Evolutionary conservation across 2,329 filamentous ascomycete genomes (phyloP).

Genomic region (Fusarium coicis): DNA sequence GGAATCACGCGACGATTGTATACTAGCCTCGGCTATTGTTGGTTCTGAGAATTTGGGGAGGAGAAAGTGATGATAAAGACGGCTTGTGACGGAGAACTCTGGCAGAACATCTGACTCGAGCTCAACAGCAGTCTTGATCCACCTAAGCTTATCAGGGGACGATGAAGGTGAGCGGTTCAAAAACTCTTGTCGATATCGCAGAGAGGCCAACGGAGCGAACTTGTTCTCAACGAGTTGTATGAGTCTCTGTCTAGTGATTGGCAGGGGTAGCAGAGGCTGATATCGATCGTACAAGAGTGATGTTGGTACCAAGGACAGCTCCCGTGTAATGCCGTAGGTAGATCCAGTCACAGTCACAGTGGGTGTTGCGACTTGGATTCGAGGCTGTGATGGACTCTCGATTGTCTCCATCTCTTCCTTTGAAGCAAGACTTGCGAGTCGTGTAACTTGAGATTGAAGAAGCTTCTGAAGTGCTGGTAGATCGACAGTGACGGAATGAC

Average conservation of each 20-base stretch:
- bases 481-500: conserved; percentile 51
- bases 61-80: conserved; percentile 49
- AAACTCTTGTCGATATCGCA: conserved; percentile 55
- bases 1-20: conserved; percentile 40
- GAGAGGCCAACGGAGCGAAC: conserved; percentile 51
- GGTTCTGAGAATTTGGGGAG: conserved; percentile 46
- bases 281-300: conserved; percentile 52
- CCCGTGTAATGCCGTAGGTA: conserved; percentile 51
- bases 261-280: conserved; percentile 52
- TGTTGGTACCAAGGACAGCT: conserved; percentile 45
- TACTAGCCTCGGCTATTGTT: conserved; percentile 51
- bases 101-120: conserved; percentile 52
- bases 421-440: conserved; percentile 37
- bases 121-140: conserved; percentile 42
- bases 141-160: conserved; percentile 29
- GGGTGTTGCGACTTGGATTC: conserved; percentile 43
- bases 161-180: conserved; percentile 33
- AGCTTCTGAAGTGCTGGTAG: conserved; percentile 48
- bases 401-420: conserved; percentile 25
- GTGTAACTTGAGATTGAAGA: conserved; percentile 41
- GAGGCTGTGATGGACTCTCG: conserved; percentile 15
- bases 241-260: conserved; percentile 50
- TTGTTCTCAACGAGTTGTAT: conserved; percentile 52
- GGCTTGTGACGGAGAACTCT: conserved; percentile 49
- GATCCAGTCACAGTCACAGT: conserved; percentile 54